Evolutionary conservation across 192 early-diverging fungal genomes (phyloP), one percentile per base, ranked within the genome.

Genomic region (Backusella tarrabulga): DNA sequence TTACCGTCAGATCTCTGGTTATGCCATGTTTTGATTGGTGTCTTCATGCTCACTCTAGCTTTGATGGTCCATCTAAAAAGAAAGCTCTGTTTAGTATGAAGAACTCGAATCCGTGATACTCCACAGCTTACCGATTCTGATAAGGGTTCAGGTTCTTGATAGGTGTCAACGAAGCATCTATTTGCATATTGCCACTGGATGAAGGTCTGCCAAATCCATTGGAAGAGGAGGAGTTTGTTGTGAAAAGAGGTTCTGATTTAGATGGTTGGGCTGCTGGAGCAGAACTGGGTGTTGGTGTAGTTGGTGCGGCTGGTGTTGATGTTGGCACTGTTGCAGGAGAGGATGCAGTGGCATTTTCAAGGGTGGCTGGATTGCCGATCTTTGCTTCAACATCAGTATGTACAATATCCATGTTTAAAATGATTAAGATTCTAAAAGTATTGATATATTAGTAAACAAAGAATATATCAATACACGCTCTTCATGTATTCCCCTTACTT

Each of bases 21-120:
- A 75, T 81, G 87, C 93, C 93, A 99, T 50, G 81, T 81, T 68
- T 89, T 92, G 68, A 99, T 93, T 21, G 92, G 88, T 3, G 91
- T 87, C 85, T 99, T 99, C 73, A 90, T 86, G 38, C 92, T 88
- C 12, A 96, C 94, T 52, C 96, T 92, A 2, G 95, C 98, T 71
- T 93, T 91, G 80, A 99, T 98, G 14, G 95, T 97, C 97, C 97
- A 98, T 71, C 91, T 94, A 71, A 9, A 71, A 38, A 71, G 36
- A 75, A 36, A 6, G 66, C n/a, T 42, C 5, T 56, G 32, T 15
- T 38, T 11, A 34, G 14, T n/a, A 72, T 14, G n/a, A 36, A 14
- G 38, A 70, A 11, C 19, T 34, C 29, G 34, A 21, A 21, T 7
- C 52, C 21, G 7, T 26, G 3, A 11, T 75, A 1, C 17, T 14